Conservation (phyloP, 2,329 filamentous ascomycete species). For the Bipolaris oryzae region DNA sequence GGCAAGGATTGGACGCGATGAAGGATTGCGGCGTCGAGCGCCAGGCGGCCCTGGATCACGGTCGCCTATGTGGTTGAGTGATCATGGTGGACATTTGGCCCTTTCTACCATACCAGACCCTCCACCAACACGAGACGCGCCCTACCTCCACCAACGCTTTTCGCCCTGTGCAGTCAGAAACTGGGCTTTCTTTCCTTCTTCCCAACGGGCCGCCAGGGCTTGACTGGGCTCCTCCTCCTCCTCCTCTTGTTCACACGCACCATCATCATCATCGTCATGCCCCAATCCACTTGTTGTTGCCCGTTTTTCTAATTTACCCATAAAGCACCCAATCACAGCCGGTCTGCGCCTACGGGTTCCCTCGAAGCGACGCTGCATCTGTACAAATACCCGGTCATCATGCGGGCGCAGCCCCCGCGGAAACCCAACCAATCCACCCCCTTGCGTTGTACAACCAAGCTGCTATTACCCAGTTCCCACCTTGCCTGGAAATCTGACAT, state of each 20-base stretch:
- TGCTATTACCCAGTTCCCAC: slow-evolving; percentile 6
- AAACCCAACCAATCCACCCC: neutral
- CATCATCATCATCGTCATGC: too few relatives aligned
- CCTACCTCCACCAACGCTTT: slow-evolving; percentile 8
- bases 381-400: slow-evolving; percentile 23
- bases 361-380: slow-evolving; percentile 9
- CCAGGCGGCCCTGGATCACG: slow-evolving; percentile 4
- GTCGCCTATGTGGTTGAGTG: too few relatives aligned
- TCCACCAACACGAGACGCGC: slow-evolving; percentile 4
- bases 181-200: too few relatives aligned
- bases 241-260: too few relatives aligned
- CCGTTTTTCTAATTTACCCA: neutral
- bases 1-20: neutral
- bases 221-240: too few relatives aligned
- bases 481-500: slow-evolving; percentile 2
- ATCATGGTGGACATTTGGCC: too few relatives aligned
- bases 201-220: too few relatives aligned
- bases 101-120: neutral
- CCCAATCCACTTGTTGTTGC: too few relatives aligned
- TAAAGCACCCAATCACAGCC: neutral
- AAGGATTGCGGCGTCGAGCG: slow-evolving; percentile 10
- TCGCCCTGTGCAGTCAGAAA: slow-evolving; percentile 8
- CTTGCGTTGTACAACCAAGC: slow-evolving; percentile 12
- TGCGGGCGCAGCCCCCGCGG: slow-evolving; percentile 3
- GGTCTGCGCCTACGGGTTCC: neutral